Evolutionary conservation across 139 green algal species (phyloP), one percentile per base, ranked within the genome.

Genomic region (Trebouxia sp.): DNA sequence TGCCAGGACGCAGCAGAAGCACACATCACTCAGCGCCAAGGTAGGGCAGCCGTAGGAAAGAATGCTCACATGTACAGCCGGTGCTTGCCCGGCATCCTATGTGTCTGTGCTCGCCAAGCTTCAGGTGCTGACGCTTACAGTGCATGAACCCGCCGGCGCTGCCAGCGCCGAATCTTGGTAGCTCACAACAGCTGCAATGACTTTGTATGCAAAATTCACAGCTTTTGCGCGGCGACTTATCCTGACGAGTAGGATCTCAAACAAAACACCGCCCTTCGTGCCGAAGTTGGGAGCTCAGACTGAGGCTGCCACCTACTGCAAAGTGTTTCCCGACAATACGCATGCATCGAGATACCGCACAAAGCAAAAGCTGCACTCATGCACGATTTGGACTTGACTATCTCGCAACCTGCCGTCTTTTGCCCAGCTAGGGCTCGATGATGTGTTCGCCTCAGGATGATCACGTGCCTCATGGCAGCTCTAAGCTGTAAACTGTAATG

Each of bases 41-140:
- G 20, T 1, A 14, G 20, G 47, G 47, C 47, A 53, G 20, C 15
- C 47, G 47, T 1, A 11, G 4, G 1, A 53, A 53, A 53, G 35
- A 3, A 32, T 72, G 62, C 62, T 72, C 35, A 72, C 62, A 72
- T 72, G 37, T 72, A 72, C 62, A 72, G 35, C 26, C 62, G 62
- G 32, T 72, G 62, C 28, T 72, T 72, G 14, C 62, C 62, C 14
- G 62, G 62, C 62, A 72, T 72, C 14, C 32, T 72, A 35, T 72
- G 12, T 35, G 42, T 45, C 32, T 72, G 32, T 72, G 62, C 62
- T 28, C 30, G 10, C 58, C n/a, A 30, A 42, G 41, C 58, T 35
- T 15, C 62, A 72, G 35, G 62, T 35, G 43, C 62, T 15, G n/a
- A 12, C 35, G 32, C 35, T 45, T 45, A 72, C 62, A 72, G 35